phyloP scores from a whole-genome alignment of 2,329 filamentous ascomycete species.

The Hypoxylon sp. region DNA sequence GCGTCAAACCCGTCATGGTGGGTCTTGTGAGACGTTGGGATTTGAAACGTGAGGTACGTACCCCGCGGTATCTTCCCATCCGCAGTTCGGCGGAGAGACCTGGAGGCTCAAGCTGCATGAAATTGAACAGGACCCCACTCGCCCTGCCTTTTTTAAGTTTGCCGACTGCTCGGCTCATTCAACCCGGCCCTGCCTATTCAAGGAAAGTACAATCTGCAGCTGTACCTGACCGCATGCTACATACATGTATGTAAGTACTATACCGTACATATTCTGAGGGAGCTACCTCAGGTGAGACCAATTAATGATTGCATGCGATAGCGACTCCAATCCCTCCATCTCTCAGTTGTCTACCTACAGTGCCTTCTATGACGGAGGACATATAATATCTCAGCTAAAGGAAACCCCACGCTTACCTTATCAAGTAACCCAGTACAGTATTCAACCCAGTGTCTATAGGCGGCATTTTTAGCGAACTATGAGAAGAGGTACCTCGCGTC shows the following conservation, averaged over 20 bases:
- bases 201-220: slow-evolving; percentile 41
- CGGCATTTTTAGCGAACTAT: not conserved
- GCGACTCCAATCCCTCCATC: slow-evolving; percentile 10
- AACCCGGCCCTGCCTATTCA: slow-evolving; percentile 41
- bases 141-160: slow-evolving; percentile 45
- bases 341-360: slow-evolving; percentile 3
- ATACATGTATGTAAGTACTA: slow-evolving; percentile 20
- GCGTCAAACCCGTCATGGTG: slow-evolving; percentile 45
- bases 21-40: slow-evolving; percentile 36
- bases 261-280: slow-evolving; percentile 9
- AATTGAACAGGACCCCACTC: slow-evolving; percentile 44
- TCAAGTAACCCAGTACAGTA: slow-evolving; percentile 28
- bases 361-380: slow-evolving; percentile 14
- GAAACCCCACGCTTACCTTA: slow-evolving; percentile 19
- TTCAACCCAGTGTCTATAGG: slow-evolving; percentile 21
- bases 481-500: slow-evolving; percentile 11
- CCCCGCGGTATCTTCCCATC: slow-evolving; percentile 39
- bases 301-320: slow-evolving; percentile 12
- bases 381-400: slow-evolving; percentile 13
- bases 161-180: slow-evolving; percentile 46
- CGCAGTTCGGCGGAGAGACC: slow-evolving; percentile 40
- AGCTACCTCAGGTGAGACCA: slow-evolving; percentile 26
- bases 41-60: slow-evolving; percentile 43
- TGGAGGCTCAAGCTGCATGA: slow-evolving; percentile 48
- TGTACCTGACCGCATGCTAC: slow-evolving; percentile 36